These are phyloP conservation scores for Fusarium denticulatum DNA, from an alignment of 2,329 filamentous ascomycete species.

Conservation along the genomic window DNA sequence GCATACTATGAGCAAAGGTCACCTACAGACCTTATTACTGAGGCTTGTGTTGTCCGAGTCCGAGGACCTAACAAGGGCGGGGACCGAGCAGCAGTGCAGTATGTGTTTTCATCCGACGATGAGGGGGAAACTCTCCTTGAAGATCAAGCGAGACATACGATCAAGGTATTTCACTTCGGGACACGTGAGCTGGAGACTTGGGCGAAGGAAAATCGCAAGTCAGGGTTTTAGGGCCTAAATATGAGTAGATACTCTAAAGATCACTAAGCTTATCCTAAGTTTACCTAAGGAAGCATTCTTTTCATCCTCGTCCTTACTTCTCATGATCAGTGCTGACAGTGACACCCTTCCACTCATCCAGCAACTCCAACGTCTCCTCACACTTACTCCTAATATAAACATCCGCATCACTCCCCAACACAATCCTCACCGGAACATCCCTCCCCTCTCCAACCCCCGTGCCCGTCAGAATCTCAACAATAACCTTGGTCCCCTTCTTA, in stretches of 20 bases:
- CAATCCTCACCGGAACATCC: constrained; percentile 62
- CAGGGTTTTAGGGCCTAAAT: background rate
- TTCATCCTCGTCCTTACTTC: background rate
- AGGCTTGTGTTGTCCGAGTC: background rate
- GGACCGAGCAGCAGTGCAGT: background rate
- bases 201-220: background rate
- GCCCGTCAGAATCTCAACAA: constrained; percentile 65
- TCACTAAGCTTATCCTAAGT: background rate
- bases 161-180: background rate
- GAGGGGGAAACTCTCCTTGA: background rate
- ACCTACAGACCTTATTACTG: background rate
- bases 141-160: background rate
- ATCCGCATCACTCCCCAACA: constrained; percentile 64
- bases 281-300: background rate
- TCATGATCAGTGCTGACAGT: constrained; percentile 39
- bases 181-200: background rate
- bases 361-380: constrained; percentile 51
- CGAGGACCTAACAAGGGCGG: background rate
- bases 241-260: background rate
- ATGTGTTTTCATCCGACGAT: background rate
- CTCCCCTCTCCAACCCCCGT: constrained; percentile 58
- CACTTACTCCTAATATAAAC: constrained; percentile 55
- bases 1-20: background rate
- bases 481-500: constrained; percentile 60
- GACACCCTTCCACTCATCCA: constrained; percentile 60